Percentiles rank a stretch among this genome's conserved stretches.
Conservation (phyloP, 2,329 filamentous ascomycete species). For the Penicillium sp. region DNA sequence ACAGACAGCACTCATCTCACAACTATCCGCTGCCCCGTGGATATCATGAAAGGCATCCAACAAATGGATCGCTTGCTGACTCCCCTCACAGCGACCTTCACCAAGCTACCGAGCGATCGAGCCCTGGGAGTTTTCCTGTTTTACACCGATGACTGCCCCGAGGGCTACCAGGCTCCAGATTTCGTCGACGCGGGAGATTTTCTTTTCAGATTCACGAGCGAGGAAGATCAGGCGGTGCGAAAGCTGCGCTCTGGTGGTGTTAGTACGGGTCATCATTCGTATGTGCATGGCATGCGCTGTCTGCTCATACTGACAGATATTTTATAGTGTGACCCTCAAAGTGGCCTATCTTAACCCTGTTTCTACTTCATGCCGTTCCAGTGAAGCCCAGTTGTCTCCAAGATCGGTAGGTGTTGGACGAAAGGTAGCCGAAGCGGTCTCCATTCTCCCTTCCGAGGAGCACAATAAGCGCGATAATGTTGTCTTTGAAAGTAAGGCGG, state of each 20-base stretch:
- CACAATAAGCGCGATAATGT: not conserved
- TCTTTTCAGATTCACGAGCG: not conserved
- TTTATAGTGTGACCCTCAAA: not conserved
- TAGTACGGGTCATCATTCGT: not conserved
- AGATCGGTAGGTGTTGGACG: not conserved
- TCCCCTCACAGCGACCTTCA: not conserved
- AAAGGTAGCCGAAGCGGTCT: not conserved
- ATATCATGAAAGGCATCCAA: not conserved
- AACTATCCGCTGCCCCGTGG: not conserved
- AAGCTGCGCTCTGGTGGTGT: not conserved
- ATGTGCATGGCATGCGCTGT: not conserved
- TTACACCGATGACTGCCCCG: not conserved
- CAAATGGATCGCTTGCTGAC: not conserved
- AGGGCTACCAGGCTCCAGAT: not conserved
- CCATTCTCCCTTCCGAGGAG: not conserved
- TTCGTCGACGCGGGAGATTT: not conserved
- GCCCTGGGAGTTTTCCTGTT: not conserved
- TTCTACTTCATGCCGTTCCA: not conserved
- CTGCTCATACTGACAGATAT: not conserved
- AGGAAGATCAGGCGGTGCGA: not conserved
- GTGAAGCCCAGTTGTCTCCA: not conserved
- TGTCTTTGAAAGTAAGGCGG: not conserved
- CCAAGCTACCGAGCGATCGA: not conserved
- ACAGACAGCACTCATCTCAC: not conserved
- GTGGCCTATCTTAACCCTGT: not conserved